Evolutionary conservation across 352 stramenopile genomes (phyloP).

Genomic region (Pythium phragmitis): DNA sequence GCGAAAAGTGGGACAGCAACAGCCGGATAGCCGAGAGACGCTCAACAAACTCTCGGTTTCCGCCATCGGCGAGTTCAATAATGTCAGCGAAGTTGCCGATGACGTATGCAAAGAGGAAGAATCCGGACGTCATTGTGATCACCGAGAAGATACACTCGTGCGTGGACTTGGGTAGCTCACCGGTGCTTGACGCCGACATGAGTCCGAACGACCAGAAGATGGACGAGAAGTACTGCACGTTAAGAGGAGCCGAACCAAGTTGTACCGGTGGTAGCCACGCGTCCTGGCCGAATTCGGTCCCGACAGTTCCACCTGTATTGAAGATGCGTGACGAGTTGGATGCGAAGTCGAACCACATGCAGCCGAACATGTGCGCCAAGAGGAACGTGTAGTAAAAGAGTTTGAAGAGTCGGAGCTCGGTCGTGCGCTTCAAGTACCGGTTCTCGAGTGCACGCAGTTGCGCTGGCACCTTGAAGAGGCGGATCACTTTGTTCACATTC

Average conservation of each 20-base stretch:
- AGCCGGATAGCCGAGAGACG: slow-evolving; percentile 52
- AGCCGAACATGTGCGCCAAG: slow-evolving; percentile 52
- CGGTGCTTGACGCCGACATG: slow-evolving; percentile 57
- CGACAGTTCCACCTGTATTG: slow-evolving; percentile 22
- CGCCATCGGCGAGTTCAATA: slow-evolving; percentile 64
- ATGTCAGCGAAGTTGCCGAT: slow-evolving; percentile 72
- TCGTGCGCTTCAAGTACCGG: slow-evolving; percentile 59
- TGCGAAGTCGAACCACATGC: slow-evolving; percentile 66
- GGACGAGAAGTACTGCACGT: slow-evolving; percentile 56
- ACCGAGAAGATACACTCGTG: slow-evolving; percentile 55
- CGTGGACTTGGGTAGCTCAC: slow-evolving; percentile 50
- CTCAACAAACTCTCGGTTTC: slow-evolving; percentile 54
- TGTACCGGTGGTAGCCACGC: slow-evolving; percentile 37
- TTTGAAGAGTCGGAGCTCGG: slow-evolving; percentile 68
- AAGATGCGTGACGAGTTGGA: slow-evolving; percentile 20
- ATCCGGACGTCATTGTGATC: slow-evolving; percentile 56
- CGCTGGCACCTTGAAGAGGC: slow-evolving; percentile 54
- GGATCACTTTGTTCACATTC: slow-evolving; percentile 67
- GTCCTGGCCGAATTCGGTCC: slow-evolving; percentile 32
- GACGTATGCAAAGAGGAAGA: slow-evolving; percentile 76
- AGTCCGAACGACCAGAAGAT: slow-evolving; percentile 71
- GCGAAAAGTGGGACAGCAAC: slow-evolving; percentile 51
- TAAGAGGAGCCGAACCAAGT: slow-evolving; percentile 34
- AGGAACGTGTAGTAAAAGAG: slow-evolving; percentile 77
- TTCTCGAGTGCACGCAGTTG: slow-evolving; percentile 57